Conservation (phyloP, 169 alveolate species). For the Theileria parva region DNA sequence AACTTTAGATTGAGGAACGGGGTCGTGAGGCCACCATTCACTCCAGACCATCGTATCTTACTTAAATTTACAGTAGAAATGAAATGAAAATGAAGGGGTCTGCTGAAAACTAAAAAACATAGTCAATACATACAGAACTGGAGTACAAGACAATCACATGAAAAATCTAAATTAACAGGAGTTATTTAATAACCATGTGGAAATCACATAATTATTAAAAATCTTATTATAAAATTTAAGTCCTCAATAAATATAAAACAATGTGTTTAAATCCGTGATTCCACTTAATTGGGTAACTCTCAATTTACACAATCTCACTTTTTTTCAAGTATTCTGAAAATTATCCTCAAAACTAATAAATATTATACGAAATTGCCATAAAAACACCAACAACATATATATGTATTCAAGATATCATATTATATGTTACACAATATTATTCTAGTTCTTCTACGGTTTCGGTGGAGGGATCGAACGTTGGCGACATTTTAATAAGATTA, state of each 20-base stretch:
- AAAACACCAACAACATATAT: background rate
- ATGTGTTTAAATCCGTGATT: background rate
- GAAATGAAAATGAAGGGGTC: background rate
- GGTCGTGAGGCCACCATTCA: slow-evolving; percentile 82
- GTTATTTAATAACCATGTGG: background rate
- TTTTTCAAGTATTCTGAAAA: background rate
- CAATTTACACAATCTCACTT: slow-evolving; percentile 9
- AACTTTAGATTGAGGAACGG: slow-evolving; percentile 70
- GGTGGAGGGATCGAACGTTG: slow-evolving; percentile 44
- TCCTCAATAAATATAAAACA: background rate
- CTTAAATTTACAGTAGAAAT: slow-evolving; percentile 4
- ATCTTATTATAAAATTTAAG: background rate
- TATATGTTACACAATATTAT: background rate
- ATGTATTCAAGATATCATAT: background rate
- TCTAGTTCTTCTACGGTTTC: slow-evolving; percentile 55
- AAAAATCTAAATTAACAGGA: background rate
- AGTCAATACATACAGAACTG: background rate
- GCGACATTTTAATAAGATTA: slow-evolving; percentile 30
- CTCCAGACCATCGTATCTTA: slow-evolving; percentile 71
- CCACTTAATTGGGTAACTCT: slow-evolving; percentile 3
- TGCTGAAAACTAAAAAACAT: background rate
- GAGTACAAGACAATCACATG: background rate
- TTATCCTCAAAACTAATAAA: background rate
- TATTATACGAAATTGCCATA: background rate
- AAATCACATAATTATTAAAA: too few relatives aligned